Evolutionary conservation across 2,329 filamentous ascomycete genomes (phyloP).

Genomic region (Aspergillus sp.): DNA sequence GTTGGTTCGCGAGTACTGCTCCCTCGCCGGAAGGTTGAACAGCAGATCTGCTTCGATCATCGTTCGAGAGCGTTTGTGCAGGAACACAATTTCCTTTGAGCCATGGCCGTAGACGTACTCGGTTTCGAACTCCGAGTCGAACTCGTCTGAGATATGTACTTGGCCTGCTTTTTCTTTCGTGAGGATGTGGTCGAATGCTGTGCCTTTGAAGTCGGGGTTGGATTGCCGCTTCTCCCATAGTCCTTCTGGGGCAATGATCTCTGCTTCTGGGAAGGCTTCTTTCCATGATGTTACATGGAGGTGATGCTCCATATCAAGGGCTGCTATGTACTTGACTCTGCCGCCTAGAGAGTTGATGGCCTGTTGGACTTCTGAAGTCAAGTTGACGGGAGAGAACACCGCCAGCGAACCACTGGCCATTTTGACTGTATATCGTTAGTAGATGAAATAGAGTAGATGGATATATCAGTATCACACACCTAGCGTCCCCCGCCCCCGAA

Average conservation of each 20-base stretch:
- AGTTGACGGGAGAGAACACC: slow-evolving; percentile 85
- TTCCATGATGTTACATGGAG: slow-evolving; percentile 88
- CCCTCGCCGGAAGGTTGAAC: slow-evolving; percentile 82
- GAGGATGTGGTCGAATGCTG: slow-evolving; percentile 66
- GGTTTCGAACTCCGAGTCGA: slow-evolving; percentile 79
- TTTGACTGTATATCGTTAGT: slow-evolving; percentile 53
- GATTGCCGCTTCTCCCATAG: slow-evolving; percentile 75
- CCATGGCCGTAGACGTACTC: slow-evolving; percentile 76
- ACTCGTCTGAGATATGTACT: slow-evolving; percentile 61
- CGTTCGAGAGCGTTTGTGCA: slow-evolving; percentile 71
- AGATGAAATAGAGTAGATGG: not conserved
- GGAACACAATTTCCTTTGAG: slow-evolving; percentile 85
- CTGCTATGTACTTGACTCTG: slow-evolving; percentile 76
- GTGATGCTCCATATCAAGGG: slow-evolving; percentile 89
- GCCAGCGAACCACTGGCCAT: slow-evolving; percentile 73
- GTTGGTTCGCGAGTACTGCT: slow-evolving; percentile 68
- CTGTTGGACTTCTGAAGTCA: slow-evolving; percentile 70
- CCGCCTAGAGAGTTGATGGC: slow-evolving; percentile 59
- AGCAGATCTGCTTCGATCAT: slow-evolving; percentile 86
- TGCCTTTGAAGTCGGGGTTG: slow-evolving; percentile 50
- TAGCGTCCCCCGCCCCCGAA: slow-evolving; percentile 85
- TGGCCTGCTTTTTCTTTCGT: slow-evolving; percentile 48
- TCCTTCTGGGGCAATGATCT: slow-evolving; percentile 76
- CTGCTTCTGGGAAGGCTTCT: slow-evolving; percentile 69
- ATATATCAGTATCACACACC: slow-evolving; percentile 46